These are phyloP conservation scores for Camellia oleifera DNA, from an alignment of 179 eudicot species.

Conservation along the genomic window DNA sequence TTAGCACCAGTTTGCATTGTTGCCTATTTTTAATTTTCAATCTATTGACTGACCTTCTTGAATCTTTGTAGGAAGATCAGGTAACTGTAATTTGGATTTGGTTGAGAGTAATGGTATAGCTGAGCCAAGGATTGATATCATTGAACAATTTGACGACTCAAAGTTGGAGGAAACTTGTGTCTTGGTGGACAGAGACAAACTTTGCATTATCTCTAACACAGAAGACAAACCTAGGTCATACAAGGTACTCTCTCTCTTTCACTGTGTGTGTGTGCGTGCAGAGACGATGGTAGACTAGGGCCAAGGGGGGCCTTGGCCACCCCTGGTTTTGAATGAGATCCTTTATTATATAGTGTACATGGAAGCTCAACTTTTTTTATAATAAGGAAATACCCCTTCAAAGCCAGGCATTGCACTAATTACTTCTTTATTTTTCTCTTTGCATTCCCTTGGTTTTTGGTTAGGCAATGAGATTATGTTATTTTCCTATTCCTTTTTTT, in stretches of 20 bases:
- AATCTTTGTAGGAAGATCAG: conserved; percentile 3
- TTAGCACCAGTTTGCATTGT: background rate
- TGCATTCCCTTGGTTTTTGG: no score
- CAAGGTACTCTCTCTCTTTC: conserved; percentile 46
- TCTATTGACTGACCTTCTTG: background rate
- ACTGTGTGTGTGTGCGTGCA: background rate
- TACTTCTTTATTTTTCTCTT: no score
- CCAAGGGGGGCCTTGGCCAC: no score
- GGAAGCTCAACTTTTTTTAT: no score
- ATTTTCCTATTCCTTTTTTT: no score
- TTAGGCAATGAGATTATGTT: no score
- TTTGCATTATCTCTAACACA: conserved; percentile 18
- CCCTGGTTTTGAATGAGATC: no score
- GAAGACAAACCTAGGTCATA: conserved; percentile 45
- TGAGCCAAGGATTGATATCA: conserved; percentile 21
- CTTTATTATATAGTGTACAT: no score
- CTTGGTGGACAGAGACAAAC: conserved; percentile 46
- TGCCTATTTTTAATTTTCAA: background rate
- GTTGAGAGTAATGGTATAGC: conserved; percentile 21
- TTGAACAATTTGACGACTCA: conserved; percentile 18
- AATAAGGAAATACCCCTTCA: no score
- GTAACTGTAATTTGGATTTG: conserved; percentile 16
- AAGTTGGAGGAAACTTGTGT: conserved; percentile 63
- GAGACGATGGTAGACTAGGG: no score
- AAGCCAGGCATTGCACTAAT: no score